Evolutionary conservation across 495 filamentous ascomycete species (phyloP).

Genomic region (Hypoxylon crocopeplum): DNA sequence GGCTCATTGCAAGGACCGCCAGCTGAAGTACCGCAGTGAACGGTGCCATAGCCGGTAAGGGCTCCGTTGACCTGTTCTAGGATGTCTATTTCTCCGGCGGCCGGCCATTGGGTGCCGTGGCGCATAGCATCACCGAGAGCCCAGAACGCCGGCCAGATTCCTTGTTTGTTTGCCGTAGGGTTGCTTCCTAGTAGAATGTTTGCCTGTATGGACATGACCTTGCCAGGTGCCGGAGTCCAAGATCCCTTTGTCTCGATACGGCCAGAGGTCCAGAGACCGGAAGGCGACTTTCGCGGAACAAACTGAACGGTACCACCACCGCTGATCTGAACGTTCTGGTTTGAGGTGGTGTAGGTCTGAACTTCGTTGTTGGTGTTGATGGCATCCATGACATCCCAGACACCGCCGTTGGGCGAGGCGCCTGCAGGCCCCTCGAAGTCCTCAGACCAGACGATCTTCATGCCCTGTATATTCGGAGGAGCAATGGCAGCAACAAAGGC

Average conservation of each 20-base stretch:
- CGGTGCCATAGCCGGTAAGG: conserved; percentile 52
- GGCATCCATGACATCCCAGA: conserved; percentile 49
- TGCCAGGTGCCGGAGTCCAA: conserved; percentile 52
- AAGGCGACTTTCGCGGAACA: conserved; percentile 46
- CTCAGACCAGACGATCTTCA: conserved; percentile 42
- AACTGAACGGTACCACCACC: conserved; percentile 55
- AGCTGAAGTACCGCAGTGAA: conserved; percentile 51
- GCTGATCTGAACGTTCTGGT: conserved; percentile 53
- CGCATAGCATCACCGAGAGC: conserved; percentile 57
- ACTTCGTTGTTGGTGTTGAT: conserved; percentile 56
- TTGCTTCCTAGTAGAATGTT: conserved; percentile 51
- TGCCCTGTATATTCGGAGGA: conserved; percentile 40
- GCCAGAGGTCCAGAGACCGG: conserved; percentile 57
- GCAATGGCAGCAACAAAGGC: conserved; percentile 36
- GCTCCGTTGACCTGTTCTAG: conserved; percentile 59
- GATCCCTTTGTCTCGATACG: conserved; percentile 53
- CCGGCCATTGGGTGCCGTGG: conserved; percentile 56
- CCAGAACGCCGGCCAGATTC: conserved; percentile 64
- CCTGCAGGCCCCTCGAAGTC: conserved; percentile 41
- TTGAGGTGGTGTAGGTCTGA: conserved; percentile 50
- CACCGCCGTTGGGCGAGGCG: conserved; percentile 27
- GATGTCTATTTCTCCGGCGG: conserved; percentile 60
- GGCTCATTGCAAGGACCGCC: conserved; percentile 59
- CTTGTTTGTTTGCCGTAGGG: conserved; percentile 45
- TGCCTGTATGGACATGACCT: conserved; percentile 48